Evolutionary conservation across 2,329 filamentous ascomycete species (phyloP).

Genomic region (Plenodomus tracheiphilus): DNA sequence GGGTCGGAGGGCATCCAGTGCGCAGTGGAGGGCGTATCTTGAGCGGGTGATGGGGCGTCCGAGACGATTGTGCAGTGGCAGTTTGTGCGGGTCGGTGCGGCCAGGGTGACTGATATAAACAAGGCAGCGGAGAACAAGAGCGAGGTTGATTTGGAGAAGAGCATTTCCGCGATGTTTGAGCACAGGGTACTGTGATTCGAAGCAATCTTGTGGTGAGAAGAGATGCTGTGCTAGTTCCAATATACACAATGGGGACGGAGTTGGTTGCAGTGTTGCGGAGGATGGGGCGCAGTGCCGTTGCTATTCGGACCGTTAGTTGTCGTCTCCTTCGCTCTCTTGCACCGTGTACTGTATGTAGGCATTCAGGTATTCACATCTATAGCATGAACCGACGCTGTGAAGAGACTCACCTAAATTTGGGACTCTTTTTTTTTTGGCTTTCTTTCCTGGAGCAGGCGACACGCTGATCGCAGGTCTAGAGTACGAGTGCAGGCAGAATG

Average conservation of each 20-base stretch:
- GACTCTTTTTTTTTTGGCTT: too few relatives aligned
- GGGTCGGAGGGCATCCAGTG: constrained; percentile 24
- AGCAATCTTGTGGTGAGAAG: background rate
- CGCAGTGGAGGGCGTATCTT: constrained; percentile 23
- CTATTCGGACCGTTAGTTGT: background rate
- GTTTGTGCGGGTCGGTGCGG: constrained; percentile 29
- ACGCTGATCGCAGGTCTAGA: too few relatives aligned
- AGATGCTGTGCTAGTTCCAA: background rate
- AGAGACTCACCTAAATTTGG: too few relatives aligned
- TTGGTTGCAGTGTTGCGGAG: background rate
- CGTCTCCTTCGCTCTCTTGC: background rate
- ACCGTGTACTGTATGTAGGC: too few relatives aligned
- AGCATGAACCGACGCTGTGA: background rate
- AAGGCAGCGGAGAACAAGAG: constrained; percentile 13
- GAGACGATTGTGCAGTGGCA: constrained; percentile 35
- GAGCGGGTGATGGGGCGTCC: constrained; percentile 9
- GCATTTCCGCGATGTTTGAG: constrained; percentile 13
- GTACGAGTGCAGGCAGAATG: too few relatives aligned
- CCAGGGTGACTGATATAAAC: constrained; percentile 17
- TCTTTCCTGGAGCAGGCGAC: too few relatives aligned
- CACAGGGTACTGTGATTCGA: background rate
- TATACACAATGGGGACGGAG: background rate
- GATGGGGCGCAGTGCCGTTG: background rate
- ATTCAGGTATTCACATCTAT: background rate
- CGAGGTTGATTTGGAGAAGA: constrained; percentile 12